Evolutionary conservation across 2,329 filamentous ascomycete species (phyloP), one percentile per base, ranked within the genome.

Genomic region (Massarina eburnea): DNA sequence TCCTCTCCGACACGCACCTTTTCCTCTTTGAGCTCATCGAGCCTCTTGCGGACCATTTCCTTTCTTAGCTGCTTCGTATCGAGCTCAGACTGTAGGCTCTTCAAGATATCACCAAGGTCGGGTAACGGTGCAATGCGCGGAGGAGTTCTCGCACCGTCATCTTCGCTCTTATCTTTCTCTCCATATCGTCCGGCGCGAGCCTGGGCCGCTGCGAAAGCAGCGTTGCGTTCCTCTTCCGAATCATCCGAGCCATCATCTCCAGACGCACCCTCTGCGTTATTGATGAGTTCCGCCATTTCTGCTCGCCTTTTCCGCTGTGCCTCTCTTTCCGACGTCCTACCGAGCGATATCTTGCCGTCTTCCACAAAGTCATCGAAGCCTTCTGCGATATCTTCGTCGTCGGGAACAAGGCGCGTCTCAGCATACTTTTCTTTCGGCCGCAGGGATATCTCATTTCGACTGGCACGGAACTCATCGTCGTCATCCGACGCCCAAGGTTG

Each of bases 321-420:
- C 56, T 90, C 88, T 17, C 81, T 82, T 70, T 94, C 89, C 0
- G 90, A 90, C 49, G 87, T 88, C 51, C 80, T 83, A 26, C 91
- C 89, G 0, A 96, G 76, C 1, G 88, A 82, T 8, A 96, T 81
- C 7, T 83, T 82, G 8, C 88, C 90, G 63, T 96, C 89, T 32
- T 94, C 88, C 8, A 94, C 89, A 59, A 89, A 96, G 43, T 92
- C 86, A 49, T 97, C 92, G 58, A 95, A 97, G 0, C 91, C 91
- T 72, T 97, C 94, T 29, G 88, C 89, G 0, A 96, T 80, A 61
- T 97, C 90, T 65, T 97, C 92, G 58, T 97, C 92, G 26, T 96
- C 91, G 33, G 80, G 81, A 5, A 91, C 80, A 2, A 97, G 79
- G 1, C 92, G 81, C 5, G 86, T 88, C 50, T 91, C 74, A 3